Percentiles rank a stretch among this genome's conserved stretches.
phyloP scores from a whole-genome alignment of 371 early-diverging fungal genomes.

The Blakeslea trispora region DNA sequence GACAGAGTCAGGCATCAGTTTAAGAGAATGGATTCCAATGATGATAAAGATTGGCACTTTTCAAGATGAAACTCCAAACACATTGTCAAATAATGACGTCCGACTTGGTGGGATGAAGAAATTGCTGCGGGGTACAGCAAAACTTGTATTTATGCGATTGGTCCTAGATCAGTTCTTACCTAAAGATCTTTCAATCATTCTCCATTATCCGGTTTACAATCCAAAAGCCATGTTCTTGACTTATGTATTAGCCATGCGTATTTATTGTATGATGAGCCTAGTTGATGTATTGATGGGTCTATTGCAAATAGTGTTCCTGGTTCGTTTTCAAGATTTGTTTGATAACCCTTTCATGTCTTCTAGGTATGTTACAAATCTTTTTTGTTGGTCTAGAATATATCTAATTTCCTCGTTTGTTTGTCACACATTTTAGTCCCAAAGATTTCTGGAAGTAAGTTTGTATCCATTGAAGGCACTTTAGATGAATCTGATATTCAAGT shows the following conservation, averaged over 20 bases:
- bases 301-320: constrained; percentile 9
- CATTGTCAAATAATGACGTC: background rate
- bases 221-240: constrained; percentile 13
- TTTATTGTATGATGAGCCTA: constrained; percentile 22
- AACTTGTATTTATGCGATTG: constrained; percentile 13
- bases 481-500: background rate
- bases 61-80: constrained; percentile 17
- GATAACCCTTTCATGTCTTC: constrained; percentile 22
- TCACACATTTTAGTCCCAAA: constrained; percentile 15
- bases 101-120: constrained; percentile 9
- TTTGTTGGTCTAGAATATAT: background rate
- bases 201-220: constrained; percentile 11
- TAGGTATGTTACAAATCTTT: constrained; percentile 13
- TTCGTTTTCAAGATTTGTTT: constrained; percentile 22
- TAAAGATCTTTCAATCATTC: constrained; percentile 4
- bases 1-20: background rate
- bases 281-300: constrained; percentile 27
- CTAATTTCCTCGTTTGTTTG: background rate
- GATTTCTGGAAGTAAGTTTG: constrained; percentile 27
- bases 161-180: constrained; percentile 10
- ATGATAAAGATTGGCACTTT: constrained; percentile 11
- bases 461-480: background rate
- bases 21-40: constrained; percentile 7
- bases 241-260: constrained; percentile 13
- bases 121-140: constrained; percentile 7